Evolutionary conservation across 306 rosid genomes (phyloP).

Genomic region (Malus orientalis): DNA sequence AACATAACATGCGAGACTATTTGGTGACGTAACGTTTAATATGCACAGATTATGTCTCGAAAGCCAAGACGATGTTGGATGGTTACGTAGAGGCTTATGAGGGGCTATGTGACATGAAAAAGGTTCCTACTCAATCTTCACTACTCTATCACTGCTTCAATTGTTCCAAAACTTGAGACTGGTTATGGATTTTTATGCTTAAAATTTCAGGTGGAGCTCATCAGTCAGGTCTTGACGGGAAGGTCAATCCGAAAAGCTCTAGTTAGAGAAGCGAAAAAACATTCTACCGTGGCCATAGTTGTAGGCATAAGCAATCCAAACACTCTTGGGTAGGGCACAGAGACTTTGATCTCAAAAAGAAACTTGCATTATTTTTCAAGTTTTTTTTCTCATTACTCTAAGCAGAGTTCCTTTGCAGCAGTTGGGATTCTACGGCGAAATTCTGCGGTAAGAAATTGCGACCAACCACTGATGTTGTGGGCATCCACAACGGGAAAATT

Average conservation of each 20-base stretch:
- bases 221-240: conserved; percentile 52
- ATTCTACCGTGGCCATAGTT: conserved; percentile 58
- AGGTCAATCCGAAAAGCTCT: conserved; percentile 41
- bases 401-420: conserved; percentile 35
- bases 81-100: conserved; percentile 59
- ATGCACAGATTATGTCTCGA: conserved; percentile 37
- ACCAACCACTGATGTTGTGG: conserved; percentile 58
- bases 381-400: conserved; percentile 19
- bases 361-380: conserved; percentile 1
- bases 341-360: not conserved
- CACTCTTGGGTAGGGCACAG: conserved; percentile 43
- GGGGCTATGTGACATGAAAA: conserved; percentile 53
- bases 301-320: conserved; percentile 41
- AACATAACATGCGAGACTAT: not conserved
- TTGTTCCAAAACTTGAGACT: not conserved
- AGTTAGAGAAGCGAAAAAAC: conserved; percentile 62
- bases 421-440: conserved; percentile 52
- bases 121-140: conserved; percentile 30
- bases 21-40: not conserved
- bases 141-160: not conserved
- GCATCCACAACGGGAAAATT: conserved; percentile 55
- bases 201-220: conserved; percentile 54
- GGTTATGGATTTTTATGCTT: conserved; percentile 4
- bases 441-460: conserved; percentile 60
- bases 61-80: conserved; percentile 45